Evolutionary conservation across 2,329 filamentous ascomycete genomes (phyloP).

Genomic region (Zymoseptoria tritici): DNA sequence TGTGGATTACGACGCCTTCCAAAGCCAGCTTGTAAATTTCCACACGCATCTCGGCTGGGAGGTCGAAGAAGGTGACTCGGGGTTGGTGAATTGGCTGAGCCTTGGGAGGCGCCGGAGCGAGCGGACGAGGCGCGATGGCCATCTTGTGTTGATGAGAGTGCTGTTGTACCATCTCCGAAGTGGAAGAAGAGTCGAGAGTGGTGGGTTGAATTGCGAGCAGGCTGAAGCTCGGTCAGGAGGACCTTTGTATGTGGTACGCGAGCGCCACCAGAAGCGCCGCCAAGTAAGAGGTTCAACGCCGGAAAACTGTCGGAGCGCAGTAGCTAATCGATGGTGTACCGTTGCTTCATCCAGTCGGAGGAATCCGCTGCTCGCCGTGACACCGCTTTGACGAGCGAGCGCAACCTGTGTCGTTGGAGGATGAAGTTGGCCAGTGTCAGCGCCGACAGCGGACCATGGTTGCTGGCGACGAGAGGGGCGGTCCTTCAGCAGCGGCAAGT

Average conservation of each 20-base stretch:
- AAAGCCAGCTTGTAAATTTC: constrained; percentile 28
- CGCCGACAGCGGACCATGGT: constrained; percentile 3
- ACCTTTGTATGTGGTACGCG: constrained; percentile 5
- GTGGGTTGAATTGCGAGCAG: not conserved
- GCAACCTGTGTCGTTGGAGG: not conserved
- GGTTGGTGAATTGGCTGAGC: constrained; percentile 5
- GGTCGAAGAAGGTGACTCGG: constrained; percentile 22
- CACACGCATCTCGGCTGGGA: constrained; percentile 28
- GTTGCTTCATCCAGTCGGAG: not conserved
- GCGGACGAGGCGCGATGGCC: constrained; percentile 8
- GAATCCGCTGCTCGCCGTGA: not conserved
- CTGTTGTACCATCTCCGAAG: not conserved
- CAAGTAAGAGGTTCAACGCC: not conserved
- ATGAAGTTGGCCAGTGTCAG: not conserved
- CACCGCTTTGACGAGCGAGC: not conserved
- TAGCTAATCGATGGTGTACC: not conserved
- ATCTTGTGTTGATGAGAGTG: constrained; percentile 5
- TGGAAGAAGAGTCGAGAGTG: not conserved
- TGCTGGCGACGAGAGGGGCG: not conserved
- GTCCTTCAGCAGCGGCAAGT: not conserved
- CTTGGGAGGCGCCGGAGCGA: constrained; percentile 15
- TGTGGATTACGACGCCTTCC: constrained; percentile 23
- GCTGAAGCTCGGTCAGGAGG: constrained; percentile 4
- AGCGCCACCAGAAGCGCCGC: constrained; percentile 6
- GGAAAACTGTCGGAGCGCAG: not conserved